These are phyloP conservation scores for Dinochytrium kinnereticum DNA, from an alignment of 371 early-diverging fungal genomes.

Conservation along the genomic window DNA sequence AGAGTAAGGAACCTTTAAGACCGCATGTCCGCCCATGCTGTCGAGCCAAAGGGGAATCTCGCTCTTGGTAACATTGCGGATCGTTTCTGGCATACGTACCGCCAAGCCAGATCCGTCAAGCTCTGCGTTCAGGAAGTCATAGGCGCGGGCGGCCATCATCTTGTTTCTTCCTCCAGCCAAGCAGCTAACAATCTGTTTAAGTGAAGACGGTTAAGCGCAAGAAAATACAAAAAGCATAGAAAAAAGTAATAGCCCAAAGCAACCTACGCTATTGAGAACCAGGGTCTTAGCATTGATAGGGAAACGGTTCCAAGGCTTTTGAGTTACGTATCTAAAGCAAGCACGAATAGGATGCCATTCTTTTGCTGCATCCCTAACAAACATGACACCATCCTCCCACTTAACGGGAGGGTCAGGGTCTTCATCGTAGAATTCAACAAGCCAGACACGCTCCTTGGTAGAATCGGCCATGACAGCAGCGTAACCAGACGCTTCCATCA, in stretches of 20 bases:
- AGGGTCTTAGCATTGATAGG: slow-evolving; percentile 81
- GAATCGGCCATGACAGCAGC: slow-evolving; percentile 88
- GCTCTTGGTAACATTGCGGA: slow-evolving; percentile 82
- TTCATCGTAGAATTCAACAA: slow-evolving; percentile 78
- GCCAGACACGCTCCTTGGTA: slow-evolving; percentile 82
- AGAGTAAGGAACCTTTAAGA: slow-evolving; percentile 91
- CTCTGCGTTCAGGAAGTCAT: slow-evolving; percentile 89
- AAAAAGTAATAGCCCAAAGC: no score
- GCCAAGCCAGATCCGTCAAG: slow-evolving; percentile 68
- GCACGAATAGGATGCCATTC: slow-evolving; percentile 89
- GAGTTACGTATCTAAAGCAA: slow-evolving; percentile 91
- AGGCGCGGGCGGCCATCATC: slow-evolving; percentile 94
- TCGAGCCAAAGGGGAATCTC: slow-evolving; percentile 88
- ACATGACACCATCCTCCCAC: slow-evolving; percentile 80
- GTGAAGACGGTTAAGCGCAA: neutral
- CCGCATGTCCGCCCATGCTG: slow-evolving; percentile 91
- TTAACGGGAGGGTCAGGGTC: slow-evolving; percentile 83
- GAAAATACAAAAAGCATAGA: neutral
- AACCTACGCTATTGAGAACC: slow-evolving; percentile 74
- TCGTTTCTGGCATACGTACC: slow-evolving; percentile 90
- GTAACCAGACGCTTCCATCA: slow-evolving; percentile 92
- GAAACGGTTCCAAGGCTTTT: slow-evolving; percentile 92
- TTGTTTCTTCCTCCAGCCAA: slow-evolving; percentile 94
- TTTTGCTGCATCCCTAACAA: slow-evolving; percentile 71
- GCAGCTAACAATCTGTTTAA: slow-evolving; percentile 77